Percentiles rank a stretch among this genome's conserved stretches.
Conservation (phyloP, 1,284 basidiomycete species). For the Trametes hirsuta region DNA sequence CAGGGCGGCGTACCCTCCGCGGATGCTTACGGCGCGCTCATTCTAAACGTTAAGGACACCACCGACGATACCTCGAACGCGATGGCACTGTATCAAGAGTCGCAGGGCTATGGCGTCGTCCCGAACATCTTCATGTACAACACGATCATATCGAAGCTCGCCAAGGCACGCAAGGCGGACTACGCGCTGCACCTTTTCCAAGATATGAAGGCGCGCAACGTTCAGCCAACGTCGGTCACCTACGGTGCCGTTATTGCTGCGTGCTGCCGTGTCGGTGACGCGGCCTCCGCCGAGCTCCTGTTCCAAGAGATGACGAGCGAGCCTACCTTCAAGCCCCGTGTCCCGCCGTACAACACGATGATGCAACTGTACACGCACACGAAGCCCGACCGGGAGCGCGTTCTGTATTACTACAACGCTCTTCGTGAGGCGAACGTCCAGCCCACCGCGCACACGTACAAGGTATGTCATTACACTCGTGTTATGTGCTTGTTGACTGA, state of each 20-base stretch:
- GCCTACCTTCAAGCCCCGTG: conserved; percentile 81
- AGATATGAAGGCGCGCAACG: conserved; percentile 72
- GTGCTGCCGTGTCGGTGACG: conserved; percentile 93
- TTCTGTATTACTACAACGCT: conserved; percentile 78
- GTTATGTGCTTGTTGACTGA: conserved; percentile 15
- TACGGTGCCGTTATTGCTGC: conserved; percentile 96
- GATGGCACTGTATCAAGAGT: conserved; percentile 82
- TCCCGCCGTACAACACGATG: conserved; percentile 98
- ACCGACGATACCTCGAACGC: conserved; percentile 93
- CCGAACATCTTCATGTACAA: conserved; percentile 92
- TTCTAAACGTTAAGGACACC: conserved; percentile 86
- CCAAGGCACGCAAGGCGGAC: conserved; percentile 91
- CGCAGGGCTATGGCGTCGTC: conserved; percentile 66
- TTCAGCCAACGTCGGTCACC: conserved; percentile 85
- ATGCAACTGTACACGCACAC: conserved; percentile 96
- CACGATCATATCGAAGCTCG: conserved; percentile 93
- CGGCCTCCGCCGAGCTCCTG: conserved; percentile 77
- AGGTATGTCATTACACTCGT: conserved; percentile 49
- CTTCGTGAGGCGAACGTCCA: conserved; percentile 66
- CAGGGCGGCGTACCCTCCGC: conserved; percentile 81
- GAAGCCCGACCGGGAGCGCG: conserved; percentile 81
- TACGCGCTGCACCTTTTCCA: conserved; percentile 85
- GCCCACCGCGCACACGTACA: conserved; percentile 92
- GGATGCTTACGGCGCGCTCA: conserved; percentile 90
- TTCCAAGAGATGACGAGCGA: conserved; percentile 86